Percentiles rank a stretch among this genome's conserved stretches.
These are phyloP conservation scores for Aureobasidium melanogenum DNA, from an alignment of 2,329 filamentous ascomycete species.

Conservation along the genomic window DNA sequence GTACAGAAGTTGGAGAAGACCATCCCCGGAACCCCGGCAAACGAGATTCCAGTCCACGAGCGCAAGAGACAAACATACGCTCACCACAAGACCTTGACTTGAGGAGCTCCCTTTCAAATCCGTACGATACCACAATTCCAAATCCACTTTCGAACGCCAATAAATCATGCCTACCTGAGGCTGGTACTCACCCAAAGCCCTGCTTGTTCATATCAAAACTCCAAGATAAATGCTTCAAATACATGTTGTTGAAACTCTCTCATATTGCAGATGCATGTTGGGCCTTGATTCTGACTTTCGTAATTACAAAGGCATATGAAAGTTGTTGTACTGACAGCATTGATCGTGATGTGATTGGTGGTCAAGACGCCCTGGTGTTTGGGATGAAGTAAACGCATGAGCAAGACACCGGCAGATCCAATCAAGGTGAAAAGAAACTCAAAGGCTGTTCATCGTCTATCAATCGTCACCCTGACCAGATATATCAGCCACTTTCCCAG, in stretches of 20 bases:
- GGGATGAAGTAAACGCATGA: background rate
- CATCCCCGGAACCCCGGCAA: conserved; percentile 42
- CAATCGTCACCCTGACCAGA: background rate
- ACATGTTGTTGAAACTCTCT: background rate
- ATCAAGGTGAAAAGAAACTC: background rate
- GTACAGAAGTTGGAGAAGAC: conserved; percentile 42
- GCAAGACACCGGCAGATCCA: background rate
- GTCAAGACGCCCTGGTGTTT: background rate
- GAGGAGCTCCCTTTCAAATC: conserved; percentile 1
- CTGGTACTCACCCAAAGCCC: background rate
- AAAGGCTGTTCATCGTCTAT: background rate
- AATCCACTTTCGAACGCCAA: background rate
- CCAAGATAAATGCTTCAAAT: background rate
- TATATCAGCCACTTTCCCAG: background rate
- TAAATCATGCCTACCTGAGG: background rate
- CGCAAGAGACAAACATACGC: conserved; percentile 37
- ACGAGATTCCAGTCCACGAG: conserved; percentile 40
- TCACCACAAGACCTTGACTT: conserved; percentile 16
- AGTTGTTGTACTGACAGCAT: background rate
- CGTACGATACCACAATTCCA: conserved; percentile 12
- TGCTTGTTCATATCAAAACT: background rate
- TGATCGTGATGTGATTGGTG: background rate
- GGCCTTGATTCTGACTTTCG: background rate
- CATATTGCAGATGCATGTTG: background rate
- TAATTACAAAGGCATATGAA: background rate